phyloP scores from a whole-genome alignment of 1,284 basidiomycete genomes.

The Leccinum subrobustum region DNA sequence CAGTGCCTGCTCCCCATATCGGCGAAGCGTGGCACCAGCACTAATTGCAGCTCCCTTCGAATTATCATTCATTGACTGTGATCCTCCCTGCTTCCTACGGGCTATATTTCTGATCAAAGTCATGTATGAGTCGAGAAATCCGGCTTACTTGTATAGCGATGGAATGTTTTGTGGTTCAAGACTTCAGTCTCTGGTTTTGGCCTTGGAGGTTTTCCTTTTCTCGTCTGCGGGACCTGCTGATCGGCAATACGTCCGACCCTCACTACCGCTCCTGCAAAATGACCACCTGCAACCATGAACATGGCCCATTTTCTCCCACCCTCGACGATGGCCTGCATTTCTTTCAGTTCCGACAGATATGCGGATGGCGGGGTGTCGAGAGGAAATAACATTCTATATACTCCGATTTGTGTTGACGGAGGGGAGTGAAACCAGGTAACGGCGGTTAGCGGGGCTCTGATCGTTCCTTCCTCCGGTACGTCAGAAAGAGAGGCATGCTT shows the following conservation, averaged over 20 bases:
- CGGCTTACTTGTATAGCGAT: constrained; percentile 91
- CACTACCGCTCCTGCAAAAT: constrained; percentile 93
- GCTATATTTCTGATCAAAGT: constrained; percentile 47
- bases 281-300: constrained; percentile 96
- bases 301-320: constrained; percentile 85
- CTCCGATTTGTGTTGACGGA: constrained; percentile 81
- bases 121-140: neutral
- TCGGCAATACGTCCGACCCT: constrained; percentile 57
- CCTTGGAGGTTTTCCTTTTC: constrained; percentile 58
- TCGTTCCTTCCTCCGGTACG: constrained; percentile 42
- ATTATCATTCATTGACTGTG: constrained; percentile 91
- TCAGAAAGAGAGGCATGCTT: constrained; percentile 47
- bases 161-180: constrained; percentile 93
- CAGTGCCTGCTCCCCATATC: constrained; percentile 93
- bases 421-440: constrained; percentile 89
- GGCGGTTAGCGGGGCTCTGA: constrained; percentile 64
- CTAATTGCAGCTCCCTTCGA: constrained; percentile 91
- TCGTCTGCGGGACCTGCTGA: constrained; percentile 35
- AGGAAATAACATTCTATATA: constrained; percentile 80
- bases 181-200: constrained; percentile 74
- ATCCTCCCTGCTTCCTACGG: constrained; percentile 95
- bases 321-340: constrained; percentile 62
- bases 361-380: constrained; percentile 39
- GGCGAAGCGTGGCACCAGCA: constrained; percentile 91
- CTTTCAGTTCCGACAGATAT: constrained; percentile 59